Base-by-base conservation (phyloP, 2,329 filamentous ascomycete genomes). In the Xylariales sp. region DNA sequence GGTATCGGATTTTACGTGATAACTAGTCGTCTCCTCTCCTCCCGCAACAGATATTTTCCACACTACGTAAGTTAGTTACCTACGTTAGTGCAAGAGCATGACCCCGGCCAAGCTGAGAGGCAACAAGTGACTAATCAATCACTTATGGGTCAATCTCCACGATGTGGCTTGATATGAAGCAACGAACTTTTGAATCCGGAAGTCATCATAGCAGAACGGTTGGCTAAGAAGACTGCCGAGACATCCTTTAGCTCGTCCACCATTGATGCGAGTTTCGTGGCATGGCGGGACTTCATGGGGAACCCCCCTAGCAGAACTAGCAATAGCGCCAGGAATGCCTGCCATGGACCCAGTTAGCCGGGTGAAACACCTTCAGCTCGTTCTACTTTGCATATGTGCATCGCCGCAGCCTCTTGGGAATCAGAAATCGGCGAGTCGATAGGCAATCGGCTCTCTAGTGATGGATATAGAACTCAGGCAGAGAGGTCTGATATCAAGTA, bases 291-390 rank as follows among this genome's bases (percentile, higher is more conserved):
- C 58, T 56, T 43, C 52, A 65, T 36, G 55, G 49, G 32, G 60
- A 54, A 45, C 16, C 49, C 23, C 48, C 36, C 36, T 39, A 39
- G 36, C 36, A 39, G 5, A 23, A 23, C 23, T 57, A 59, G 34
- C 46, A 43, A 7, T 52, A 60, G 62, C 10, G n/a, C 32, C 30
- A 28, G 18, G 45, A 32, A 32, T 39, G 28, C 23, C 23, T 23
- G 12, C 50, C 43, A 39, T 49, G 43, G 64, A 64, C 65, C 57
- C 58, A 32, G 58, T 43, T 52, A 3, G 36, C 53, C 48, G 62
- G 56, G 52, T 62, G 67, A 64, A 62, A 67, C 61, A 62, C 49
- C 52, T 49, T 68, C 68, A 68, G 68, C 68, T 68, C 49, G 34
- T 32, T 14, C 14, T 18, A 46, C 23, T 39, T 53, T 45, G 48